A percentile compares a stretch with the other conserved stretches of the same genome.
These are phyloP conservation scores for Austroboletus eburneus DNA, from an alignment of 768 basidiomycete genomes.

Conservation along the genomic window DNA sequence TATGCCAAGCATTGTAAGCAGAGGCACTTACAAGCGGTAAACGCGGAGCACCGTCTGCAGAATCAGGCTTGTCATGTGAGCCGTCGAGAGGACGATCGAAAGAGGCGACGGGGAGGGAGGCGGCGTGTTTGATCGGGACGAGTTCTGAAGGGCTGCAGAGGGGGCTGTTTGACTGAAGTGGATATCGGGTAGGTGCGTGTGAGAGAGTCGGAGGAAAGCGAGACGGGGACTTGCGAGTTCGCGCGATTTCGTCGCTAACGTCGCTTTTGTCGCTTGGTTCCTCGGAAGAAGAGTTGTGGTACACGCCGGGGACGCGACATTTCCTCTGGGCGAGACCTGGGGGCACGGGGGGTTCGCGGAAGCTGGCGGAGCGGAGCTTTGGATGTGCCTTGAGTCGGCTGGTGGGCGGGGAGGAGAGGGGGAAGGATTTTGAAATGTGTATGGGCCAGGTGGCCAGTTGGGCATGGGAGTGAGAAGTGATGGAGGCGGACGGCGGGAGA, in stretches of 20 bases:
- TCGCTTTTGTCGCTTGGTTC: conserved; percentile 30
- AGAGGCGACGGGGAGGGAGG: conserved; percentile 6
- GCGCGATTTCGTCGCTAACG: conserved; percentile 14
- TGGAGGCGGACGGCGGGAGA: conserved; percentile 19
- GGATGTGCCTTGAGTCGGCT: conserved; percentile 26
- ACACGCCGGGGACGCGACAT: conserved; percentile 19
- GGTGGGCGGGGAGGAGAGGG: conserved; percentile 27
- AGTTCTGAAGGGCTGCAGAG: not conserved
- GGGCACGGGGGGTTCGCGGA: conserved; percentile 30
- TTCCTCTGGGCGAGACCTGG: conserved; percentile 29
- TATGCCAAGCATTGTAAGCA: conserved; percentile 13
- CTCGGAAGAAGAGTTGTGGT: conserved; percentile 26
- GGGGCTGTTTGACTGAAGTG: not conserved
- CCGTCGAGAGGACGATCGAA: conserved; percentile 3
- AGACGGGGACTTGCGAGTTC: conserved; percentile 3
- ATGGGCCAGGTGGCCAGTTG: conserved; percentile 25
- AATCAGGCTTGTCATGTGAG: not conserved
- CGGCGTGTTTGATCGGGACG: conserved; percentile 6
- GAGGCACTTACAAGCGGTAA: conserved; percentile 25
- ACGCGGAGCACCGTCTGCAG: conserved; percentile 12
- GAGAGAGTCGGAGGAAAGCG: conserved; percentile 6
- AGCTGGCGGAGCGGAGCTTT: conserved; percentile 24
- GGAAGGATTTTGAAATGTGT: conserved; percentile 30
- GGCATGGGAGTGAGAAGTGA: conserved; percentile 21
- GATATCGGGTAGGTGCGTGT: not conserved